Evolutionary conservation across 2,329 filamentous ascomycete genomes (phyloP).

Genomic region (Fusarium armeniacum): DNA sequence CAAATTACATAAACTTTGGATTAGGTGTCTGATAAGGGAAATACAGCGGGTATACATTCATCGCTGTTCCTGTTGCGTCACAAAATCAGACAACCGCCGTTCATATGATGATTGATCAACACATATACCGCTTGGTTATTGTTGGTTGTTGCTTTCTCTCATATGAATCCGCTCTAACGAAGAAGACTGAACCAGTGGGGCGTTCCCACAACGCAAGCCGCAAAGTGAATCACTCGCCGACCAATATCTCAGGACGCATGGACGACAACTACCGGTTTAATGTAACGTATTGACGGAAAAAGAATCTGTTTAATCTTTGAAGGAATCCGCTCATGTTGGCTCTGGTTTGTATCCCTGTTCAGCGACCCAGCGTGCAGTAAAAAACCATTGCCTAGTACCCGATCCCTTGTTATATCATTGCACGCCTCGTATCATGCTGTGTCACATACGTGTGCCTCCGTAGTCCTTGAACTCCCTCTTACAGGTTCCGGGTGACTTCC

Average conservation of each 20-base stretch:
- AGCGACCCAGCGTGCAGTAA: constrained; percentile 10
- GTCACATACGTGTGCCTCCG: constrained; percentile 16
- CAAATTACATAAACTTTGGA: constrained; percentile 40
- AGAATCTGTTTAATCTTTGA: constrained; percentile 14
- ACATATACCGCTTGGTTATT: not conserved
- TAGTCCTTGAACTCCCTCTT: constrained; percentile 13
- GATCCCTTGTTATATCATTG: constrained; percentile 13
- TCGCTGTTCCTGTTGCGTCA: constrained; percentile 23
- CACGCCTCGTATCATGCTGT: constrained; percentile 39
- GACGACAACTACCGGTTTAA: constrained; percentile 11
- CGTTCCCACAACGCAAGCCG: constrained; percentile 37
- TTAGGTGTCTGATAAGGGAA: constrained; percentile 43
- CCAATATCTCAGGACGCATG: constrained; percentile 4
- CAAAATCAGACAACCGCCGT: constrained; percentile 1
- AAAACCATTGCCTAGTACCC: constrained; percentile 10
- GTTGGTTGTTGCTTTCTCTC: not conserved
- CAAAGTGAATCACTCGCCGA: constrained; percentile 39
- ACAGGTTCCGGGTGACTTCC: constrained; percentile 42
- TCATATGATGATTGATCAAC: not conserved
- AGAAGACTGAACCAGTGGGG: constrained; percentile 28
- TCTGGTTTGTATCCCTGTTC: constrained; percentile 15
- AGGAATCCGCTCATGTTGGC: constrained; percentile 13
- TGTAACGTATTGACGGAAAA: constrained; percentile 7
- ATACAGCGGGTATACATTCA: constrained; percentile 28
- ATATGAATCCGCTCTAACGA: constrained; percentile 7